Evolutionary conservation across 2,329 filamentous ascomycete genomes (phyloP).

Genomic region (Tolypocladium album): DNA sequence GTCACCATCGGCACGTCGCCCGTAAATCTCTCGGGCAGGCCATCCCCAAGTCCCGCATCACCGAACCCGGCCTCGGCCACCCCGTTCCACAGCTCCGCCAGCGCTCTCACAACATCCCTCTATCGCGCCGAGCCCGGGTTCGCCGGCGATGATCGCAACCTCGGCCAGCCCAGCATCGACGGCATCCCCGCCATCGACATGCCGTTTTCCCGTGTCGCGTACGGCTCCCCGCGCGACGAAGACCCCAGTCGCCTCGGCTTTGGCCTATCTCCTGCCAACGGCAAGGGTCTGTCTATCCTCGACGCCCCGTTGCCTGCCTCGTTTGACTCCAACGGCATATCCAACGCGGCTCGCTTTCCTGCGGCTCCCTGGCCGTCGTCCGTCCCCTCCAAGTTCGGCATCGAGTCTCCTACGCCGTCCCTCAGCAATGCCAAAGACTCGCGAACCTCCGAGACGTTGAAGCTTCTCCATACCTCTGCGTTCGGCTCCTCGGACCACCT

Average conservation of each 20-base stretch:
- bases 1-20: conserved; percentile 51
- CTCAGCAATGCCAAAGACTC: conserved; percentile 51
- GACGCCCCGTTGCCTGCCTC: conserved; percentile 89
- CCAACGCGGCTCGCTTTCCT: conserved; percentile 72
- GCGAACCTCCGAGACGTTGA: conserved; percentile 52
- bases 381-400: conserved; percentile 80
- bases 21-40: conserved; percentile 55
- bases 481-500: conserved; percentile 59
- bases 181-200: conserved; percentile 48
- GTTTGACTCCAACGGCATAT: conserved; percentile 93
- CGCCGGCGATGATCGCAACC: conserved; percentile 27
- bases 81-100: conserved; percentile 44
- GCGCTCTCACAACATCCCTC: conserved; percentile 52
- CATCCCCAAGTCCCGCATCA: conserved; percentile 32
- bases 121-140: conserved; percentile 34
- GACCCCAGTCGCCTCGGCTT: conserved; percentile 49
- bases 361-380: conserved; percentile 80
- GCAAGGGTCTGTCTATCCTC: conserved; percentile 71
- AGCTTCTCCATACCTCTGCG: conserved; percentile 54
- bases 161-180: conserved; percentile 42
- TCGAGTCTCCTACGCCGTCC: conserved; percentile 76
- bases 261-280: conserved; percentile 65
- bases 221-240: conserved; percentile 75
- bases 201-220: conserved; percentile 49
- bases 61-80: conserved; percentile 27